Evolutionary conservation across 352 stramenopile genomes (phyloP).

Genomic region (Globisporangium irregulare): DNA sequence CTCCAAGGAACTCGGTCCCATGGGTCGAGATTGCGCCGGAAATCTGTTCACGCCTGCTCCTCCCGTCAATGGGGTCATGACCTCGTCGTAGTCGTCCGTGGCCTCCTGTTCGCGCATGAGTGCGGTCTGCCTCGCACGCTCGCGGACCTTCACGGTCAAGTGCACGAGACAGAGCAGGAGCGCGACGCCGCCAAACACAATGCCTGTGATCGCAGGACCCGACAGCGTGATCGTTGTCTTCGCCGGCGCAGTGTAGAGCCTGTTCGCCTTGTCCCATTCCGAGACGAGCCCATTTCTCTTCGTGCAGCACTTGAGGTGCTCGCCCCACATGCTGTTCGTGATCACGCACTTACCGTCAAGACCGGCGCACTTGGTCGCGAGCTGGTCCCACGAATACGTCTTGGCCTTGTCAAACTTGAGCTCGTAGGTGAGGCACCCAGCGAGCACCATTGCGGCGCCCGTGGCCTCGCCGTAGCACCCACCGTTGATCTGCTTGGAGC

Average conservation of each 20-base stretch:
- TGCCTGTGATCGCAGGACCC: slow-evolving; percentile 59
- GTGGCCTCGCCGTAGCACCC: slow-evolving; percentile 68
- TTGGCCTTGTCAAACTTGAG: slow-evolving; percentile 72
- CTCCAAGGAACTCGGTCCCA: slow-evolving; percentile 59
- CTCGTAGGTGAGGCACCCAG: slow-evolving; percentile 65
- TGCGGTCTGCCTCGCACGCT: slow-evolving; percentile 76
- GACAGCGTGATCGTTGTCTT: slow-evolving; percentile 45
- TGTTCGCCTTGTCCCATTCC: slow-evolving; percentile 67
- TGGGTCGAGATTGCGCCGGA: slow-evolving; percentile 7
- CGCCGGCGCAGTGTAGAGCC: slow-evolving; percentile 54
- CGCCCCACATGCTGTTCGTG: slow-evolving; percentile 78
- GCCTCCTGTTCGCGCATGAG: slow-evolving; percentile 83
- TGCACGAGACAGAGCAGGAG: slow-evolving; percentile 76
- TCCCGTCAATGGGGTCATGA: slow-evolving; percentile 78
- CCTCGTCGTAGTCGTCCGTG: slow-evolving; percentile 86
- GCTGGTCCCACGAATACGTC: slow-evolving; percentile 73
- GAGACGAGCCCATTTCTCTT: slow-evolving; percentile 42
- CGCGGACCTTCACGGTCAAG: slow-evolving; percentile 73
- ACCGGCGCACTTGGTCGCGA: slow-evolving; percentile 74
- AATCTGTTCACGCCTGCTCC: not conserved
- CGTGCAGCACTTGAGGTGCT: slow-evolving; percentile 81
- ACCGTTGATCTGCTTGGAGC: slow-evolving; percentile 79
- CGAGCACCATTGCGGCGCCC: slow-evolving; percentile 65
- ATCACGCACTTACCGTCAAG: slow-evolving; percentile 73
- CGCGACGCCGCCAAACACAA: slow-evolving; percentile 74